A percentile compares a stretch with the other conserved stretches of the same genome.
Conservation (phyloP, 805 yeast genomes). For the Sungouiozyma intestinalis region DNA sequence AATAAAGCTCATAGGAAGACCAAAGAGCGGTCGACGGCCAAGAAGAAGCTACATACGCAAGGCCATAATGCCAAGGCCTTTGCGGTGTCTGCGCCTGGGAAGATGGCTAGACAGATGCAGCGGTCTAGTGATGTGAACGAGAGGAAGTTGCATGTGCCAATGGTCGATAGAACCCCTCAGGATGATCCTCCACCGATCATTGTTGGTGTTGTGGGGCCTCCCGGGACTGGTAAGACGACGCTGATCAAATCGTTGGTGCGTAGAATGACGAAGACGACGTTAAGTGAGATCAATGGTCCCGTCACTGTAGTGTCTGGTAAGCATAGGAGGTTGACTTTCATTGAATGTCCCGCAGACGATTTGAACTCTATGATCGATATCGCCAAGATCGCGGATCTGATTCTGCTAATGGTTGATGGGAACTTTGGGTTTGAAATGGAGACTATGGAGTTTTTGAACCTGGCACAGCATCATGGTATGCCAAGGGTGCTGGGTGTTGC, state of each 20-base stretch:
- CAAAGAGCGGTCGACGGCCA: slow-evolving; percentile 48
- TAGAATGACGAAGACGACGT: slow-evolving; percentile 75
- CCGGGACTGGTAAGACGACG: slow-evolving; percentile 96
- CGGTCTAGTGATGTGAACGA: slow-evolving; percentile 77
- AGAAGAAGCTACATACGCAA: slow-evolving; percentile 79
- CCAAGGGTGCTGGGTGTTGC: slow-evolving; percentile 93
- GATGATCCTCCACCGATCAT: slow-evolving; percentile 96
- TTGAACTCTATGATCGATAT: slow-evolving; percentile 92
- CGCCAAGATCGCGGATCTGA: slow-evolving; percentile 90
- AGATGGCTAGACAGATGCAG: slow-evolving; percentile 71
- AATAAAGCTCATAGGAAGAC: slow-evolving; percentile 78
- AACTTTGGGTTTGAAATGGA: slow-evolving; percentile 99
- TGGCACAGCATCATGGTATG: slow-evolving; percentile 98
- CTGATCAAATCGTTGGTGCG: slow-evolving; percentile 80
- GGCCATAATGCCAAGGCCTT: slow-evolving; percentile 81
- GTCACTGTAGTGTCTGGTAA: slow-evolving; percentile 95
- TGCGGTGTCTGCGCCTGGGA: slow-evolving; percentile 76
- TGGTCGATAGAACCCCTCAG: slow-evolving; percentile 95
- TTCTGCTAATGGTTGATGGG: slow-evolving; percentile 83
- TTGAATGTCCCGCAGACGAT: slow-evolving; percentile 82
- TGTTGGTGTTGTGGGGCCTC: slow-evolving; percentile 96
- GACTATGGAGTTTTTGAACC: slow-evolving; percentile 94
- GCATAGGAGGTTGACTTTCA: slow-evolving; percentile 80
- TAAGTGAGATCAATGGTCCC: slow-evolving; percentile 87
- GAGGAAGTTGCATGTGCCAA: slow-evolving; percentile 85